These are phyloP conservation scores for Stemphylium lycopersici DNA, from an alignment of 2,329 filamentous ascomycete species.

Conservation along the genomic window DNA sequence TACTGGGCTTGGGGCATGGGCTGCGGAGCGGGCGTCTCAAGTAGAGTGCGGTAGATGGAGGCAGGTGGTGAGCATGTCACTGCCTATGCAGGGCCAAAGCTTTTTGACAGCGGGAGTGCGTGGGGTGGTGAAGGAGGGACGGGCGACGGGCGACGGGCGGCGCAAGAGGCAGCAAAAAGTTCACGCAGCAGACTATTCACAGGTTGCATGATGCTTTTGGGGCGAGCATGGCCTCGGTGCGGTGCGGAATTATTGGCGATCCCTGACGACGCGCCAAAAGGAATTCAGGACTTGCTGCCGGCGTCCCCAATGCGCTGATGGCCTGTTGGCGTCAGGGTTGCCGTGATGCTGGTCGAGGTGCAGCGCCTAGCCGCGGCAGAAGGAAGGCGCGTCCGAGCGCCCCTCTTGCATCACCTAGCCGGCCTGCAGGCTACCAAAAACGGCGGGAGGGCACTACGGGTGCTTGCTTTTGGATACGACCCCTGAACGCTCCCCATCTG, in stretches of 20 bases:
- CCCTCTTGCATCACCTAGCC: too few species aligned
- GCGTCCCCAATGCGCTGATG: background rate
- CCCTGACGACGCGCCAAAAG: constrained; percentile 19
- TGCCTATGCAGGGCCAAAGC: constrained; percentile 16
- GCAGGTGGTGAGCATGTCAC: constrained; percentile 14
- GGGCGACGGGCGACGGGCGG: constrained; percentile 3
- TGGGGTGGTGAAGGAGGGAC: constrained; percentile 20
- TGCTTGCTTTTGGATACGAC: constrained; percentile 6
- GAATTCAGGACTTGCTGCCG: constrained; percentile 9
- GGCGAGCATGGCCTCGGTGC: constrained; percentile 12
- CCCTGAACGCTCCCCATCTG: background rate
- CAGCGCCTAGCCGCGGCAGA: constrained; percentile 10
- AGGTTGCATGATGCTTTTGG: constrained; percentile 19
- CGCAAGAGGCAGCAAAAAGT: constrained; percentile 7
- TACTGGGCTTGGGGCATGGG: too few species aligned
- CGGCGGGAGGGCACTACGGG: constrained; percentile 6
- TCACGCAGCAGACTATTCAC: constrained; percentile 5
- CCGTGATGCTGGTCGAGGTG: constrained; percentile 7
- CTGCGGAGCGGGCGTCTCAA: background rate
- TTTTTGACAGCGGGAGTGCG: constrained; percentile 20
- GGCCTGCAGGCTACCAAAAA: constrained; percentile 10
- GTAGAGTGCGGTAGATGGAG: background rate
- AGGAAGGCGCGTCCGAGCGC: constrained; percentile 3
- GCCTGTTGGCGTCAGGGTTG: constrained; percentile 1
- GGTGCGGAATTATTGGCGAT: constrained; percentile 6